These are phyloP conservation scores for Chaetothyriales sp. DNA, from an alignment of 2,329 filamentous ascomycete genomes.

Conservation along the genomic window DNA sequence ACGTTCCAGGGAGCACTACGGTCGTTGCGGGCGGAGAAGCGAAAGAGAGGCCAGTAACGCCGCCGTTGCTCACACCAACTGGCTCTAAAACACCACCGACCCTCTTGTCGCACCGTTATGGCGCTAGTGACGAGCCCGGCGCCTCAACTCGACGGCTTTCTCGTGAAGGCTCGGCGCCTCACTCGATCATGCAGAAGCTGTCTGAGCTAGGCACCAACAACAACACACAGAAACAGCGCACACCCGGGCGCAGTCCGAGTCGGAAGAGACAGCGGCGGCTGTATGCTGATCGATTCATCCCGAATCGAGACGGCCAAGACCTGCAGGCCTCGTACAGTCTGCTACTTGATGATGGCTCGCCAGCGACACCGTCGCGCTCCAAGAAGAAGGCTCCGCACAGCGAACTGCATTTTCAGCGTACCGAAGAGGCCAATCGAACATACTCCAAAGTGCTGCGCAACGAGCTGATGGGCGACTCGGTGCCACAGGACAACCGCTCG, in stretches of 20 bases:
- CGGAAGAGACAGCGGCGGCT: slow-evolving; percentile 49
- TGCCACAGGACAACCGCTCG: slow-evolving; percentile 56
- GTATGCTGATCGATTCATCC: slow-evolving; percentile 66
- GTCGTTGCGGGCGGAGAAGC: background rate
- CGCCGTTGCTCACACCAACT: slow-evolving; percentile 38
- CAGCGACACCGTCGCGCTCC: slow-evolving; percentile 72
- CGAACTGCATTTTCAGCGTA: slow-evolving; percentile 80
- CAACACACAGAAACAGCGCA: slow-evolving; percentile 43
- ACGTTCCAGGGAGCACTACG: background rate
- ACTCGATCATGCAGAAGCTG: slow-evolving; percentile 35
- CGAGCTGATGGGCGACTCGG: slow-evolving; percentile 80
- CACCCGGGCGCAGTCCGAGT: slow-evolving; percentile 50
- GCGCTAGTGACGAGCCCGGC: slow-evolving; percentile 8
- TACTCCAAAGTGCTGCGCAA: slow-evolving; percentile 77
- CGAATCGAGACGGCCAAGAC: slow-evolving; percentile 83
- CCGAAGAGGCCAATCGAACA: slow-evolving; percentile 86
- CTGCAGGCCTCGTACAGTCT: slow-evolving; percentile 84
- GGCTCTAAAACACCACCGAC: slow-evolving; percentile 47
- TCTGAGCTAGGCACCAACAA: slow-evolving; percentile 43
- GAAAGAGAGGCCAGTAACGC: slow-evolving; percentile 23
- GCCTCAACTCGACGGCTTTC: slow-evolving; percentile 18
- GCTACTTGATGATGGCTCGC: slow-evolving; percentile 81
- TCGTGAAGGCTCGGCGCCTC: background rate
- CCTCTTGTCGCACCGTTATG: slow-evolving; percentile 33
- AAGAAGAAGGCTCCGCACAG: slow-evolving; percentile 75